Conservation (phyloP, 148 eudicot species). For the Chenopodium album region DNA sequence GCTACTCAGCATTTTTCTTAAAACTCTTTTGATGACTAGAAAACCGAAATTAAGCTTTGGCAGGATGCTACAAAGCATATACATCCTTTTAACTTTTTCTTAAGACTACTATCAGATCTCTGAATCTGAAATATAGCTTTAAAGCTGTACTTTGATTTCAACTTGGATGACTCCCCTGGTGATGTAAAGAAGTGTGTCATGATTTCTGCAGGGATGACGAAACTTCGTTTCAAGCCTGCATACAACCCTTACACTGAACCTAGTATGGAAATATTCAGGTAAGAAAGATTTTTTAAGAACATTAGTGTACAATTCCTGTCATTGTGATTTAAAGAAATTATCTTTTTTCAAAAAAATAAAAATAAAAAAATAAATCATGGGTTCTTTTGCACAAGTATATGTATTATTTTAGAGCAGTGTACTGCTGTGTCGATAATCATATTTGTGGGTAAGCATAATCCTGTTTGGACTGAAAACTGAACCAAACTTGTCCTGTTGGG, state of each 20-base stretch:
- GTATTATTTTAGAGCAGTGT: no score
- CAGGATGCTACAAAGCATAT: background rate
- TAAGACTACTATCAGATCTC: background rate
- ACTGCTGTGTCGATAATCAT: no score
- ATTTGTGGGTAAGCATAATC: no score
- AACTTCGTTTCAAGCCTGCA: conserved; percentile 85
- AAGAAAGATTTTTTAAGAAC: background rate
- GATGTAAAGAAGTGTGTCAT: background rate
- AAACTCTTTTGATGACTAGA: no score
- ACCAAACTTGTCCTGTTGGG: background rate
- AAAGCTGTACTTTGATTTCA: background rate
- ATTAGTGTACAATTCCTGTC: no score
- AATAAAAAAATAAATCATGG: no score
- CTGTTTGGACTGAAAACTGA: background rate
- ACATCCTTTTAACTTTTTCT: background rate
- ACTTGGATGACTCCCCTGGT: background rate
- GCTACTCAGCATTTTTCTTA: no score
- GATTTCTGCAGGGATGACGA: conserved; percentile 68
- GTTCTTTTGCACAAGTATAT: no score
- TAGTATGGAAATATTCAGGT: conserved; percentile 99
- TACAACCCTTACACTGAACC: conserved; percentile 97
- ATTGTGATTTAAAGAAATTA: no score
- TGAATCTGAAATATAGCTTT: background rate
- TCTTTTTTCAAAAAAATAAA: no score
- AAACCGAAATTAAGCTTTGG: conserved; percentile 10